Evolutionary conservation across 805 yeast species (phyloP), one percentile per base, ranked within the genome.

Genomic region (Alloascoidea hylecoeti): DNA sequence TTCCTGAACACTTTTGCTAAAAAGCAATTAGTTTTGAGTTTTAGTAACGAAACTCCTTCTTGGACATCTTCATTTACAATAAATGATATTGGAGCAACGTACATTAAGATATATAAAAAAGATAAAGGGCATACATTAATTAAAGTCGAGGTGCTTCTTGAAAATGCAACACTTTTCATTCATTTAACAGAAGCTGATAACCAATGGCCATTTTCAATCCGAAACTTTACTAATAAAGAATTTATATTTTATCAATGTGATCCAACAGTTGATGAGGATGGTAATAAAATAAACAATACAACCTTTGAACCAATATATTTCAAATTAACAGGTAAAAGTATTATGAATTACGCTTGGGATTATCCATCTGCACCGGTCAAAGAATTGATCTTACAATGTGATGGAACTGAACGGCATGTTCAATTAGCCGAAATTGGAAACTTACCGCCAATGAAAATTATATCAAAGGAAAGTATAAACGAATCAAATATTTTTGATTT

Each of bases 311-410:
- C 96, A 0, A 66, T 85, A 6, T 75, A 68, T 49, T 92, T 89
- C 53, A 70, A 73, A 35, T 67, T 94, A 9, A 96, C 97, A 0
- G 75, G 94, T 1, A 75, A 74, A 49, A 82, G 95, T 57, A 94
- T 85, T 2, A 92, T 92, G 97, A 96, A 97, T 0, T 92, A 92
- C 55, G 84, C 98, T 0, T 92, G 96, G 88, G 98, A 92, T 54
- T 92, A 72, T 57, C 98, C 98, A 1, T 85, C 94, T 38, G 96
- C 95, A 0, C 61, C 72, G 5, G 70, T 78, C 35, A 88, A 86
- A 53, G 96, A 88, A 50, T 58, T 92, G 19, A 67, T 85, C 3
- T 56, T 92, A 23, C 65, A 78, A 18, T 9, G 9, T 23, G 30
- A 9, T 9, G n/a, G n/a, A 9, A 23, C 13, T 23, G 88, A 81